Evolutionary conservation across 345 rosid genomes (phyloP).

Genomic region (Aegle marmelos): DNA sequence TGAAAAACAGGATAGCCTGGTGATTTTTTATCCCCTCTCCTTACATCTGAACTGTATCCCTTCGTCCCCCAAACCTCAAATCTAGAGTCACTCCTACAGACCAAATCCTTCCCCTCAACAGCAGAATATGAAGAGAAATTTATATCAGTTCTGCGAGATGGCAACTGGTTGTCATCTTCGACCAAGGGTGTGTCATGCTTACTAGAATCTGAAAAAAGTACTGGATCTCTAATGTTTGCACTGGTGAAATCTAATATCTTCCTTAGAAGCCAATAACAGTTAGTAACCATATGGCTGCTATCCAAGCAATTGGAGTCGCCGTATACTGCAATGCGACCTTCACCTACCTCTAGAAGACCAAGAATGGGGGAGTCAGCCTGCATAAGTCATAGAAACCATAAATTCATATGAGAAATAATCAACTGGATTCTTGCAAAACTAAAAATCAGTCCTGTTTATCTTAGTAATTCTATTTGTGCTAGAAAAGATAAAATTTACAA

Average conservation of each 20-base stretch:
- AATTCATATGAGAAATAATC: conserved; percentile 2
- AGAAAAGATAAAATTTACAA: background rate
- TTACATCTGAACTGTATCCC: conserved; percentile 67
- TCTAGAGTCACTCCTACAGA: conserved; percentile 78
- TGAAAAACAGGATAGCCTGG: conserved; percentile 71
- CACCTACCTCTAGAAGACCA: conserved; percentile 70
- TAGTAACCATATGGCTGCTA: conserved; percentile 98
- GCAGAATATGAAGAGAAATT: conserved; percentile 81
- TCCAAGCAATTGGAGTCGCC: conserved; percentile 98
- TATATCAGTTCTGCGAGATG: conserved; percentile 85
- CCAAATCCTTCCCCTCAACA: conserved; percentile 69
- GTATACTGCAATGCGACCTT: conserved; percentile 83
- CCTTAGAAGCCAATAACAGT: conserved; percentile 89
- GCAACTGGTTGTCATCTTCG: conserved; percentile 66
- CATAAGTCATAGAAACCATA: conserved; percentile 13
- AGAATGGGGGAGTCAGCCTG: conserved; percentile 92
- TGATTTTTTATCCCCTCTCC: conserved; percentile 67
- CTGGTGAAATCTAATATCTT: conserved; percentile 84
- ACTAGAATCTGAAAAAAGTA: conserved; percentile 59
- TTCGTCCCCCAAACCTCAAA: conserved; percentile 94
- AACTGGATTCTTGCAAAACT: background rate
- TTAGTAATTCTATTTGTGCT: background rate
- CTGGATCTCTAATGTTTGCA: conserved; percentile 59
- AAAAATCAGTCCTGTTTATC: background rate
- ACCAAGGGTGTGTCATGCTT: conserved; percentile 52